Conservation (phyloP, 2,329 filamentous ascomycete genomes). For the Fusarium luffae region DNA sequence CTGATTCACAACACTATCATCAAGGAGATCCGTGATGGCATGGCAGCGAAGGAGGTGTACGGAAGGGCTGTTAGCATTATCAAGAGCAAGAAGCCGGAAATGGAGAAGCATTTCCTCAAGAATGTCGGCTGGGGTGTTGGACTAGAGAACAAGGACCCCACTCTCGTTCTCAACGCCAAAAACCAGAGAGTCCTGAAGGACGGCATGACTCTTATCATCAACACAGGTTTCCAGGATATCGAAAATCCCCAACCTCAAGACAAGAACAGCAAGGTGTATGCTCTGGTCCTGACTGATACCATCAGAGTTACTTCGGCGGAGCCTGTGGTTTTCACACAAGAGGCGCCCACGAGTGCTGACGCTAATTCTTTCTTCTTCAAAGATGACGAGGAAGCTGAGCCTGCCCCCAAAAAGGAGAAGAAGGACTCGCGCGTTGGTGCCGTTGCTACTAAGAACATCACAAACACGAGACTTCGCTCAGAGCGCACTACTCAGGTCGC, state of each 20-base stretch:
- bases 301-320: constrained; percentile 86
- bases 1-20: constrained; percentile 89
- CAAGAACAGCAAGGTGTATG: constrained; percentile 89
- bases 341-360: constrained; percentile 90
- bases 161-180: constrained; percentile 87
- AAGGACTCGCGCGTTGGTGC: constrained; percentile 84
- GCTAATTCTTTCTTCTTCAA: constrained; percentile 99
- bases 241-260: constrained; percentile 88
- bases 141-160: constrained; percentile 87
- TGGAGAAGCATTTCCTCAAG: constrained; percentile 95
- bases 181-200: constrained; percentile 86
- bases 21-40: constrained; percentile 90
- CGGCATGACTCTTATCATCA: constrained; percentile 95
- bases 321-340: constrained; percentile 89
- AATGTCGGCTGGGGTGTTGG: constrained; percentile 93
- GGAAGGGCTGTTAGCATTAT: constrained; percentile 83
- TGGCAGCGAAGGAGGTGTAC: constrained; percentile 89
- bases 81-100: constrained; percentile 90
- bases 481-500: constrained; percentile 86
- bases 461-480: constrained; percentile 89
- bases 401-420: constrained; percentile 90
- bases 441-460: constrained; percentile 94
- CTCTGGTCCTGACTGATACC: constrained; percentile 90
- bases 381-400: constrained; percentile 89
- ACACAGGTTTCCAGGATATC: constrained; percentile 89